These are phyloP conservation scores for Falciphora oryzae DNA, from an alignment of 2,329 filamentous ascomycete genomes.

Conservation along the genomic window DNA sequence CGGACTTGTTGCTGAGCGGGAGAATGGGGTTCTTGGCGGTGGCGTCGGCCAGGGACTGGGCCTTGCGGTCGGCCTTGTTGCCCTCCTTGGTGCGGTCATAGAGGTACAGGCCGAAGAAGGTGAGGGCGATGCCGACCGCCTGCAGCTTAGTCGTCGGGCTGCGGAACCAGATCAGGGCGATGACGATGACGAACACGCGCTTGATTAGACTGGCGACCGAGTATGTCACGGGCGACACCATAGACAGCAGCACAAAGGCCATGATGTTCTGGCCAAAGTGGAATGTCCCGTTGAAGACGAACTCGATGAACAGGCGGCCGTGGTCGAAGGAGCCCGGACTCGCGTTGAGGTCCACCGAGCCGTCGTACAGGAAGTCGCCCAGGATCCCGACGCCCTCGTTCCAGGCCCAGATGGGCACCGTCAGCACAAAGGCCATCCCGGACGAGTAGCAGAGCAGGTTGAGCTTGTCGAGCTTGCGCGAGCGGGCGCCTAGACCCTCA, in stretches of 20 bases:
- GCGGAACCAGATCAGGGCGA: constrained; percentile 94
- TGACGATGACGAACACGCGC: constrained; percentile 91
- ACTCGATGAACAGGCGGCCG: constrained; percentile 72
- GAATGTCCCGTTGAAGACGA: constrained; percentile 93
- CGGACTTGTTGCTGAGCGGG: constrained; percentile 52
- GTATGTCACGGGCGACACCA: constrained; percentile 95
- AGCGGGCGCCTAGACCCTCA: constrained; percentile 56
- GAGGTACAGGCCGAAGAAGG: constrained; percentile 86
- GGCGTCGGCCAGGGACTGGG: constrained; percentile 56
- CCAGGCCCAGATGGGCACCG: constrained; percentile 88
- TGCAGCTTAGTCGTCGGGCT: constrained; percentile 81
- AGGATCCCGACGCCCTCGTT: constrained; percentile 76
- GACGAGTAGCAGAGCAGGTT: constrained; percentile 98
- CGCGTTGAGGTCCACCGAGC: constrained; percentile 58
- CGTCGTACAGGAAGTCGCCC: constrained; percentile 72
- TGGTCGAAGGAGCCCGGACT: constrained; percentile 67
- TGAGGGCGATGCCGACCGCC: constrained; percentile 77
- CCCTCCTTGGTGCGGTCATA: constrained; percentile 84
- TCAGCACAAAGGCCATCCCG: constrained; percentile 82
- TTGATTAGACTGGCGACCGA: constrained; percentile 95
- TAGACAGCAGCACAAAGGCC: constrained; percentile 84
- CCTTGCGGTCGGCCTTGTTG: constrained; percentile 79
- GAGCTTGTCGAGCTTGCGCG: constrained; percentile 88
- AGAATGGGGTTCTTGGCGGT: constrained; percentile 50
- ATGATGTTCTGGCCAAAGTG: constrained; percentile 97